Base-by-base conservation (phyloP, 495 filamentous ascomycete species). In the Neurospora tetrasperma region DNA sequence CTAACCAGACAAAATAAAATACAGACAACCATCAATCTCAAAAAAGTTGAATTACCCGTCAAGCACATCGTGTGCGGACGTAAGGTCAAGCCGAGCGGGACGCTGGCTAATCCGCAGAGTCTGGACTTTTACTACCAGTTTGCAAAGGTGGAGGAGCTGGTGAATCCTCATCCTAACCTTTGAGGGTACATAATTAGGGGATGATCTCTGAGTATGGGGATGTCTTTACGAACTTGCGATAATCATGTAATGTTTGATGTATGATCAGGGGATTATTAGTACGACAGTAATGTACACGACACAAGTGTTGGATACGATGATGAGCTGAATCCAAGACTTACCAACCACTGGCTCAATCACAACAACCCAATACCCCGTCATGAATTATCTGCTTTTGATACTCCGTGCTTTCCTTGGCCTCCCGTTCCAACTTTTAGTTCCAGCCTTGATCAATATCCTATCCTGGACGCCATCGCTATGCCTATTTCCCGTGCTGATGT, bases 31-130 rank as follows among this genome's bases (percentile, higher is more conserved):
- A 89, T 96, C 71, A 96, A 94, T 79, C 78, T 91, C 23, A 96
- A 94, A 79, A 96, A 96, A 80, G 92, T 96, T 27, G 93, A 96
- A 77, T 78, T 96, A 11, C 92, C 93, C 3, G 90, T 96, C 35
- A 96, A 94, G 84, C 91, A 93, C 81, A 94, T 94, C 71, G 89
- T 96, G 2, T 92, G 88, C 0, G 93, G 93, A 0, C 88, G 89
- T 74, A 86, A 82, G 72, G 88, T 96, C 80, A 92, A 91, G 82
- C 88, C 92, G 0, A 91, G 89, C 71, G 91, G 91, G 12, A 94
- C 93, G 18, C 80, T 96, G 74, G 85, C 92, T 35, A 96, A 96
- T 77, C 91, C 91, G 4, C 82, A 90, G 79, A 89, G 89, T 74
- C 77, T 95, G 70, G 85, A 94, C 16, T 94, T 85, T 77, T 94